These are phyloP conservation scores for Colletotrichum gloeosporioides DNA, from an alignment of 2,329 filamentous ascomycete genomes.

Conservation along the genomic window DNA sequence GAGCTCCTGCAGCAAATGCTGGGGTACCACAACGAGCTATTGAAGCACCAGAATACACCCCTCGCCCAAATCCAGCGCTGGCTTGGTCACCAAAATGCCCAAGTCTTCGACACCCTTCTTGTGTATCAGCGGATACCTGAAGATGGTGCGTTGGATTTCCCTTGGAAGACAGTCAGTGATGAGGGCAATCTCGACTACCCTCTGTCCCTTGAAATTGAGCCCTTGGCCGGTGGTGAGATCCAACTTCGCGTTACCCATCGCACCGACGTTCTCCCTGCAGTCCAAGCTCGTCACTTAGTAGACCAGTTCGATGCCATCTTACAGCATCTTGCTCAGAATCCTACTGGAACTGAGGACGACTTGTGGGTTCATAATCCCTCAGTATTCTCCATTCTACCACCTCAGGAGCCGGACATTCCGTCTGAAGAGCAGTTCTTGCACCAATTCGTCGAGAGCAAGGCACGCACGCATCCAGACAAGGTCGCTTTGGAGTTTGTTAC, in stretches of 20 bases:
- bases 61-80: slow-evolving; percentile 76
- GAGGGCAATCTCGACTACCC: slow-evolving; percentile 77
- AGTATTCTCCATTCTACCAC: slow-evolving; percentile 70
- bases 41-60: slow-evolving; percentile 75
- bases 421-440: slow-evolving; percentile 71
- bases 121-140: slow-evolving; percentile 73
- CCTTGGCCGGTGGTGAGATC: slow-evolving; percentile 51
- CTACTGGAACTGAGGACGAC: slow-evolving; percentile 44
- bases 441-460: slow-evolving; percentile 75
- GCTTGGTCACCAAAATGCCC: slow-evolving; percentile 67
- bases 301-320: slow-evolving; percentile 75
- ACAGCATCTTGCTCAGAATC: slow-evolving; percentile 58
- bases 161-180: slow-evolving; percentile 70
- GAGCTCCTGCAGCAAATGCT: slow-evolving; percentile 69
- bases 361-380: slow-evolving; percentile 35
- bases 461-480: slow-evolving; percentile 58
- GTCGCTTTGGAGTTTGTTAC: slow-evolving; percentile 79
- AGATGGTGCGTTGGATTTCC: slow-evolving; percentile 25
- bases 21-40: slow-evolving; percentile 65
- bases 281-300: slow-evolving; percentile 72
- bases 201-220: slow-evolving; percentile 81
- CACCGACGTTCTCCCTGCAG: slow-evolving; percentile 65
- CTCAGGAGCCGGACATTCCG: slow-evolving; percentile 61
- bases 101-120: slow-evolving; percentile 84
- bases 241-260: slow-evolving; percentile 71